Evolutionary conservation across 495 filamentous ascomycete genomes (phyloP).

Genomic region (Talaromyces thailandensis): DNA sequence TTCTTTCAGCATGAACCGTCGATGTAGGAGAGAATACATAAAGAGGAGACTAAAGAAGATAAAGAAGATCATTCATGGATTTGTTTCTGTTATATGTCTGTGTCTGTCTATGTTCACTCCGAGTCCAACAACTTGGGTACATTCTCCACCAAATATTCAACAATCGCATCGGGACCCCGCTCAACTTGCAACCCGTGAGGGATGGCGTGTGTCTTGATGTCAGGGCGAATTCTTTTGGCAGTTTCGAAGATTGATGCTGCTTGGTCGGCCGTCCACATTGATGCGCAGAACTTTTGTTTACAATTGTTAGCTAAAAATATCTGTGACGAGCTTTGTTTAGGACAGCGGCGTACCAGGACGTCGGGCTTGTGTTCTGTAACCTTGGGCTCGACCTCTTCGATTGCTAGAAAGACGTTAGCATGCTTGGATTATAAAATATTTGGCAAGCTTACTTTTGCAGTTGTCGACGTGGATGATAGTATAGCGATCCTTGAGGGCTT

Average conservation of each 20-base stretch:
- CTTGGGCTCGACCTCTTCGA: conserved; percentile 43
- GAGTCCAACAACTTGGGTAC: conserved; percentile 40
- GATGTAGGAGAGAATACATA: neutral
- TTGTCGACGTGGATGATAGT: conserved; percentile 52
- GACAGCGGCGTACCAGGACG: conserved; percentile 30
- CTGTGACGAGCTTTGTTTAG: neutral
- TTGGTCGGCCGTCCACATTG: conserved; percentile 58
- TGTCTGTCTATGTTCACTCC: neutral
- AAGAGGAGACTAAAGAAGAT: neutral
- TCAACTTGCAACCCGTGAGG: conserved; percentile 57
- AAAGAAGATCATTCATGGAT: neutral
- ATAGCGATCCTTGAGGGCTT: conserved; percentile 50
- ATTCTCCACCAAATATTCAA: conserved; percentile 54
- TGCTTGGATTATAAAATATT: neutral
- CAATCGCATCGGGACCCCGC: conserved; percentile 54
- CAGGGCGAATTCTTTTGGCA: conserved; percentile 39
- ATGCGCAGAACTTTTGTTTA: conserved; percentile 45
- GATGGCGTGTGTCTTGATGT: conserved; percentile 50
- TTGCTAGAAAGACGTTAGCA: conserved; percentile 17
- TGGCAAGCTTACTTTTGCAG: conserved; percentile 36
- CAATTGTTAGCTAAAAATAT: neutral
- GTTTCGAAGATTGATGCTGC: conserved; percentile 45
- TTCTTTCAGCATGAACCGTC: neutral
- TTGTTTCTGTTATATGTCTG: neutral
- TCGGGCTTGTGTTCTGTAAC: conserved; percentile 41